Base-by-base conservation (phyloP, 306 rosid species). In the Neltuma alba region DNA sequence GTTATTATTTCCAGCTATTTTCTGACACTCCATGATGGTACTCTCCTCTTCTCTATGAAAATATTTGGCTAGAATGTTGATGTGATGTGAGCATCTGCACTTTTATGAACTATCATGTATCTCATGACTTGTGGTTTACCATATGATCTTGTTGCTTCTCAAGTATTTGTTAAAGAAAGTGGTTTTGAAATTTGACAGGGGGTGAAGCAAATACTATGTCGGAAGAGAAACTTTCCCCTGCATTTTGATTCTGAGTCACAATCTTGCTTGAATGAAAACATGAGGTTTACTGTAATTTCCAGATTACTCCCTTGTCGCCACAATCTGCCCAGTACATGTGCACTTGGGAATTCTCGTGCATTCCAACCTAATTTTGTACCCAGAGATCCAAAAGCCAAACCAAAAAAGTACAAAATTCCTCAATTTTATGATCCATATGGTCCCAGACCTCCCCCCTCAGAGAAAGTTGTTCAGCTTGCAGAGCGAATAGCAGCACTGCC, bases 391-490 rank as follows among this genome's bases (percentile, higher is more conserved):
- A 76, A 70, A 60, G 79, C 71, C 76, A 86, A 71, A 70, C 82
- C 83, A 77, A 81, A 18, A 55, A 86, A 63, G 65, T 86, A 80
- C 77, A 83, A 83, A 81, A 83, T 86, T 75, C 89, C 89, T 62
- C 85, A 83, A 31, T 78, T 66, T 58, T 86, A 86, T 65, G 67
- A 86, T 76, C 87, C 89, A 10, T 86, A 83, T 75, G 87, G 83
- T 54, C 87, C 89, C 61, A 70, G 85, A 74, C 82, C 89, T 70
- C 89, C 89, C 63, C 87, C 89, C 8, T 86, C 87, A 7, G 89
- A 83, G 64, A 86, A 86, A 65, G 68, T 83, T 1, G 9, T 75
- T 81, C 87, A 86, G 75, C 87, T 86, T 61, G 89, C 89, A 4
- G 85, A 86, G 40, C 73, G 74, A 31, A 83, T 86, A 13, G 89